Evolutionary conservation across 2,329 filamentous ascomycete genomes (phyloP).

Genomic region (Trichophyton benhamiae): DNA sequence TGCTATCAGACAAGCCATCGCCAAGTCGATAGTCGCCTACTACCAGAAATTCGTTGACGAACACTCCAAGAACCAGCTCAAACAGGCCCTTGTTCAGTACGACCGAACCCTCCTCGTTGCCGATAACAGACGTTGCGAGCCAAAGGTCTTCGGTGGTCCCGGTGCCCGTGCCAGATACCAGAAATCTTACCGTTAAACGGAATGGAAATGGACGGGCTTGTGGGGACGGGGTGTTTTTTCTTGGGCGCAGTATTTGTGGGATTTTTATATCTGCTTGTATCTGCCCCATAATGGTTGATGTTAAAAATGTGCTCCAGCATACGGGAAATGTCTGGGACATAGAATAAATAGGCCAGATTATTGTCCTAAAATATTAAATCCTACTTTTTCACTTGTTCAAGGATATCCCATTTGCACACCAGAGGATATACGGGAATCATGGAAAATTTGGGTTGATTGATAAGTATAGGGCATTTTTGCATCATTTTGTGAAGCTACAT

Average conservation of each 20-base stretch:
- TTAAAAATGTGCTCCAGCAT: conserved; percentile 5
- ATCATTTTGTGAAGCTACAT: background rate
- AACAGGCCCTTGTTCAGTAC: conserved; percentile 91
- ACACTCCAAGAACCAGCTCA: conserved; percentile 99
- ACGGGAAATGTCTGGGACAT: conserved; percentile 3
- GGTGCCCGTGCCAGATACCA: conserved; percentile 95
- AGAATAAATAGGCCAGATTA: conserved; percentile 5
- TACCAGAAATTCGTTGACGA: conserved; percentile 99
- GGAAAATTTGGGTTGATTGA: background rate
- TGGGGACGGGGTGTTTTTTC: conserved; percentile 6
- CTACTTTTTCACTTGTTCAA: conserved; percentile 2
- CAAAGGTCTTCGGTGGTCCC: conserved; percentile 79
- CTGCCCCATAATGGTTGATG: conserved; percentile 4
- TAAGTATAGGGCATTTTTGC: background rate
- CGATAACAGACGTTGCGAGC: conserved; percentile 97
- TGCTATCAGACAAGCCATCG: conserved; percentile 96
- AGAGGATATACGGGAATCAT: background rate
- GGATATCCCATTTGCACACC: background rate
- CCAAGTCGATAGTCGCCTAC: conserved; percentile 95
- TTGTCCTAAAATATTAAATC: conserved; percentile 6
- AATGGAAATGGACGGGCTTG: conserved; percentile 6
- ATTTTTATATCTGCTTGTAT: conserved; percentile 3
- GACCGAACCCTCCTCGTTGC: conserved; percentile 95
- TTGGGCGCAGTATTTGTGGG: conserved; percentile 2
- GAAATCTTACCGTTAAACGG: conserved; percentile 92